These are phyloP conservation scores for Botryococcus braunii DNA, from an alignment of 163 green algal genomes.

Conservation along the genomic window DNA sequence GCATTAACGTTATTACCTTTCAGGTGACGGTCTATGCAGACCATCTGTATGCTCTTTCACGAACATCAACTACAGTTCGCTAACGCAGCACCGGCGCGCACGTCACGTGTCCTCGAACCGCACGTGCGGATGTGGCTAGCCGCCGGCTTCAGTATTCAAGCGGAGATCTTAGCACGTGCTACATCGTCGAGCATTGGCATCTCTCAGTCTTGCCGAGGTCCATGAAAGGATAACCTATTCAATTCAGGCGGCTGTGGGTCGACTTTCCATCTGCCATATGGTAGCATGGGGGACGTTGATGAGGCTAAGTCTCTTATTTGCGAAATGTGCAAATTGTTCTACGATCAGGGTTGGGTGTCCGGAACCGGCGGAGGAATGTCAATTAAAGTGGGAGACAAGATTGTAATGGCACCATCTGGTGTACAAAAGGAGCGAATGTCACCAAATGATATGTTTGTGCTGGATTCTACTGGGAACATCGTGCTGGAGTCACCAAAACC, in stretches of 20 bases:
- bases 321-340: constrained; percentile 66
- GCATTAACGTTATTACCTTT: too few species aligned
- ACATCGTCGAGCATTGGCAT: constrained; percentile 47
- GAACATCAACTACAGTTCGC: too few species aligned
- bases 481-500: constrained; percentile 50
- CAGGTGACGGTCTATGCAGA: too few species aligned
- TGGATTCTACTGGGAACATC: constrained; percentile 58
- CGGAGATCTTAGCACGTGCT: constrained; percentile 54
- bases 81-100: too few species aligned
- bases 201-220: constrained; percentile 7
- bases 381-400: constrained; percentile 57
- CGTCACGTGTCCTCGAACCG: too few species aligned
- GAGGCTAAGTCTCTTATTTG: constrained; percentile 75
- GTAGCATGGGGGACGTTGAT: constrained; percentile 19
- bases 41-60: too few species aligned
- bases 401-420: constrained; percentile 86
- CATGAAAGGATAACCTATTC: constrained; percentile 8
- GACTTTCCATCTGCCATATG: too few species aligned
- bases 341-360: constrained; percentile 47
- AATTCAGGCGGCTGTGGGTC: too few species aligned
- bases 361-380: constrained; percentile 86
- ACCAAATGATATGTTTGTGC: constrained; percentile 88
- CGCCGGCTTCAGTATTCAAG: too few species aligned
- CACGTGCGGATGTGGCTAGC: too few species aligned
- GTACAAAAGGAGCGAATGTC: constrained; percentile 95